Evolutionary conservation across 2,329 filamentous ascomycete species (phyloP), one percentile per base, ranked within the genome.

Genomic region (Colletotrichum eleusines): DNA sequence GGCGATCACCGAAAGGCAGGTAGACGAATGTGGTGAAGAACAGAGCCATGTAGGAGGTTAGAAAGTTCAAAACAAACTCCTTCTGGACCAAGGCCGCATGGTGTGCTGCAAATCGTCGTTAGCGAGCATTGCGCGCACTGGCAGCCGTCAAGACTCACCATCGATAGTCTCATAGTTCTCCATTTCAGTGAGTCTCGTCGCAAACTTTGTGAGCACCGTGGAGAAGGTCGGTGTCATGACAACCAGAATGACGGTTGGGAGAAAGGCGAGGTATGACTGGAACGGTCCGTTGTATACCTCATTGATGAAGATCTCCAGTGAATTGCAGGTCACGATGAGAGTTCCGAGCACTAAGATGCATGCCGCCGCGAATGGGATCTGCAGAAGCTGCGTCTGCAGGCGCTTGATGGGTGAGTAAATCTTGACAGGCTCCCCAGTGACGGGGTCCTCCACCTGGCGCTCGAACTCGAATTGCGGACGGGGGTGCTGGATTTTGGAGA

Each of bases 121-220:
- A 76, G 70, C 18, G 35, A 23, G 3, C 14, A 20, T 55, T 53
- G 44, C 42, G 18, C 4, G 18, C 1, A 33, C 44, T 51, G 11
- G 14, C 14, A 14, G 9, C 9, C 31, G 26, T 20, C 35, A 6
- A 9, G 1, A 75, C 78, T 72, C 75, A 89, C 88, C 82, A 74
- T 95, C 94, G 69, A 92, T 88, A 0, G 94, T 98, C 76, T 95
- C 92, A 79, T 98, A 97, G 78, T 99, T 99, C 78, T 99, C 96
- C 74, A 90, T 90, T 18, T 94, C 86, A 0, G 92, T 98, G 50
- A 99, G 84, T 40, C 84, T 88, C 20, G 91, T 91, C 5, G 95
- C 96, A 74, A 96, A 88, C 38, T 84, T 86, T 28, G 93, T 97
- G 8, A 99, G 85, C 23, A 95, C 81, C 0, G 90, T 87, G 1